Conservation (phyloP, 129 eudicot genomes). For the Tagetes erecta region DNA sequence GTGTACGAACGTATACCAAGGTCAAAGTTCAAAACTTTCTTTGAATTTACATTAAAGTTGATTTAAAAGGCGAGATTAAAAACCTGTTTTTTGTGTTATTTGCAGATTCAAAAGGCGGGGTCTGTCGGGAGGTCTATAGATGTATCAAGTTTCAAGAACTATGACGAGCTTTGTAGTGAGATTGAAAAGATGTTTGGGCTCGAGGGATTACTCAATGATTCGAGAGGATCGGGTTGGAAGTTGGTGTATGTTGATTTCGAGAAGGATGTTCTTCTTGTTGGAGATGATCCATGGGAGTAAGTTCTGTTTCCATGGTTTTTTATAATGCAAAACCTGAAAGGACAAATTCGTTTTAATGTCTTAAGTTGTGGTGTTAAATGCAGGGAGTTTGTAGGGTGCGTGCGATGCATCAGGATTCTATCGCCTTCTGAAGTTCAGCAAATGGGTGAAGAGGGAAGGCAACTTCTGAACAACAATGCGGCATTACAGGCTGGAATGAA, state of each 20-base stretch:
- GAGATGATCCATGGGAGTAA: conserved; percentile 99
- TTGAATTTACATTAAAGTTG: not conserved
- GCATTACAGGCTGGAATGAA: conserved; percentile 48
- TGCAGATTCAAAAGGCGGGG: conserved; percentile 94
- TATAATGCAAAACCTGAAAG: too few species aligned
- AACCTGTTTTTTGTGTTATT: not conserved
- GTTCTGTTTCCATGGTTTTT: conserved; percentile 26
- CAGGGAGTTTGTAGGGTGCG: conserved; percentile 95
- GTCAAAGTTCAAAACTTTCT: conserved; percentile 33
- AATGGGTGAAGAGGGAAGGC: conserved; percentile 98
- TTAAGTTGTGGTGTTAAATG: conserved; percentile 10
- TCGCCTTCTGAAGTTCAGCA: conserved; percentile 95
- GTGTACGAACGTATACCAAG: conserved; percentile 92
- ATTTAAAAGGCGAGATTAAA: too few species aligned
- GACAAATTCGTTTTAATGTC: not conserved
- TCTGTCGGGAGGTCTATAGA: conserved; percentile 99
- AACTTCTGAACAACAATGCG: conserved; percentile 74
- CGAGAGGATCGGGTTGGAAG: conserved; percentile 87
- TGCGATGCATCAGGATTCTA: conserved; percentile 79
- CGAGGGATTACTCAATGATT: conserved; percentile 81
- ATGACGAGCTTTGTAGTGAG: conserved; percentile 71
- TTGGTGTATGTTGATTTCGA: conserved; percentile 94
- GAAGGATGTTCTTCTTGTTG: conserved; percentile 92
- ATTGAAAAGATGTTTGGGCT: conserved; percentile 98
- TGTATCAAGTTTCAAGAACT: conserved; percentile 78